These are phyloP conservation scores for Hyaloperonospora arabidopsidis DNA, from an alignment of 352 stramenopile genomes.

Conservation along the genomic window DNA sequence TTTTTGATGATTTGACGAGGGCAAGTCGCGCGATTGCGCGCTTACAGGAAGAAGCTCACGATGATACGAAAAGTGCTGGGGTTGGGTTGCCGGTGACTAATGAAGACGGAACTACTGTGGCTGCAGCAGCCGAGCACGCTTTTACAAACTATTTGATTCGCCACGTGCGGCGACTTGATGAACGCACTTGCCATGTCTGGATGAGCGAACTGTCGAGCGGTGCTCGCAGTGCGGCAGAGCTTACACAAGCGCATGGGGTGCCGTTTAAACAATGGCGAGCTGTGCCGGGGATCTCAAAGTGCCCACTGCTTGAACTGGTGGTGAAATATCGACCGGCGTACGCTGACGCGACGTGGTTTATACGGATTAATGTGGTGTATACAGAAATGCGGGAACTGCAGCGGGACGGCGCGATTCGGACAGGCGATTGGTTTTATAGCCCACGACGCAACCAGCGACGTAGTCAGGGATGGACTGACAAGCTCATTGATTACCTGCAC, in stretches of 20 bases:
- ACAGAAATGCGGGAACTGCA: conserved; percentile 82
- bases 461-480: conserved; percentile 73
- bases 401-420: conserved; percentile 46
- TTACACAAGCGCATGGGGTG: conserved; percentile 71
- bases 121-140: conserved; percentile 26
- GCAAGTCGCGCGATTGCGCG: conserved; percentile 44
- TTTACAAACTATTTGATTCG: conserved; percentile 81
- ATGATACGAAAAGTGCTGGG: conserved; percentile 4
- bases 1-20: conserved; percentile 63
- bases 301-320: conserved; percentile 69
- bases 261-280: conserved; percentile 81
- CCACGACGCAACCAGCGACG: conserved; percentile 59
- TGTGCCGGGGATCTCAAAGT: conserved; percentile 68
- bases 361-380: conserved; percentile 81
- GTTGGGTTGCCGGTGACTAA: neutral
- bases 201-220: conserved; percentile 70
- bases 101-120: conserved; percentile 10
- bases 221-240: conserved; percentile 48
- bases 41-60: conserved; percentile 12
- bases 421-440: conserved; percentile 78
- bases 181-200: conserved; percentile 71
- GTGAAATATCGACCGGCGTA: conserved; percentile 64
- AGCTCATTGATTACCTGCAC: conserved; percentile 71
- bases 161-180: conserved; percentile 72
- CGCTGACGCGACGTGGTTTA: conserved; percentile 75